These are phyloP conservation scores for Myriosclerotinia scirpicola DNA, from an alignment of 2,329 filamentous ascomycete genomes.

Conservation along the genomic window DNA sequence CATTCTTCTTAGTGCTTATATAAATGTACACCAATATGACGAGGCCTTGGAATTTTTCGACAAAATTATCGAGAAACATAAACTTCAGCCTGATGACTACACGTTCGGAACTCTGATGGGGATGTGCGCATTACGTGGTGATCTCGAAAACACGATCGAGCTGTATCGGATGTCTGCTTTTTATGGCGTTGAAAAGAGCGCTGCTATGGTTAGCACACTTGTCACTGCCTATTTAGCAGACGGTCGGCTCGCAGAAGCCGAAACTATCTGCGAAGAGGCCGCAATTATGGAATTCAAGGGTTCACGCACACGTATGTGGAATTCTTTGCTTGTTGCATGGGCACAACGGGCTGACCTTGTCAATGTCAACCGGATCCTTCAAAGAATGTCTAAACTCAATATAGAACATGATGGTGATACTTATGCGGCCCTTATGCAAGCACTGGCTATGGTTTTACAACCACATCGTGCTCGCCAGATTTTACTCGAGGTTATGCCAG, in stretches of 20 bases:
- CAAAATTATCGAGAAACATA: constrained; percentile 50
- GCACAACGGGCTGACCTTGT: constrained; percentile 61
- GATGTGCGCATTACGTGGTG: constrained; percentile 68
- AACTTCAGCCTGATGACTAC: constrained; percentile 55
- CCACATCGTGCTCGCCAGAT: constrained; percentile 57
- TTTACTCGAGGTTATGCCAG: constrained; percentile 50
- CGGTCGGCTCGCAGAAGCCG: constrained; percentile 54
- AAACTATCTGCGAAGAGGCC: constrained; percentile 58
- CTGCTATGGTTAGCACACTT: constrained; percentile 61
- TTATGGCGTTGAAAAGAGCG: constrained; percentile 50
- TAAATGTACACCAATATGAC: constrained; percentile 64
- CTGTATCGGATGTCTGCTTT: constrained; percentile 63
- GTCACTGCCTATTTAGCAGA: constrained; percentile 67
- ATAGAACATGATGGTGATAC: constrained; percentile 57
- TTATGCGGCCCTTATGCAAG: constrained; percentile 61
- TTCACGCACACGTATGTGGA: constrained; percentile 69
- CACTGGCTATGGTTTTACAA: constrained; percentile 52
- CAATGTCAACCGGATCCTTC: constrained; percentile 54
- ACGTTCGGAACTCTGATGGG: constrained; percentile 75
- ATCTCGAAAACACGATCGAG: constrained; percentile 66
- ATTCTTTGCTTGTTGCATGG: constrained; percentile 69
- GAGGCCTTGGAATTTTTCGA: constrained; percentile 65
- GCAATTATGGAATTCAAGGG: constrained; percentile 52
- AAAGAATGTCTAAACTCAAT: constrained; percentile 52
- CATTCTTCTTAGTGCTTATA: constrained; percentile 70